Percentiles rank a stretch among this genome's conserved stretches.
Evolutionary conservation across 371 early-diverging fungal species (phyloP).

Genomic region (Haplosporangium sp.): DNA sequence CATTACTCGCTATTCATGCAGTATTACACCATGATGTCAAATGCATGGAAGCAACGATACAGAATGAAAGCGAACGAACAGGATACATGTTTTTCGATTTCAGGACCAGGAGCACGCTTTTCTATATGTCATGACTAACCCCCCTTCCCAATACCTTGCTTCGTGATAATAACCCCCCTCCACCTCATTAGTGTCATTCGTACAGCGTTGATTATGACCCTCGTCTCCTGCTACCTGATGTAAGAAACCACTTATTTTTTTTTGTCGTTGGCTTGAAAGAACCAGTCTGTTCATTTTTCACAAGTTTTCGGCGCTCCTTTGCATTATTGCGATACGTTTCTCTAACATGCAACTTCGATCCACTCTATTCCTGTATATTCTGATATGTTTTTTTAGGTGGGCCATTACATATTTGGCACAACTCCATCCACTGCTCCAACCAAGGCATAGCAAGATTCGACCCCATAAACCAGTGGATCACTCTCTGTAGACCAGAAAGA

Average conservation of each 20-base stretch:
- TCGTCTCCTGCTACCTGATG: slow-evolving; percentile 72
- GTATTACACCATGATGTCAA: not conserved
- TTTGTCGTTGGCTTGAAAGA: too few species aligned
- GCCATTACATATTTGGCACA: slow-evolving; percentile 81
- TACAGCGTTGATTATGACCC: slow-evolving; percentile 77
- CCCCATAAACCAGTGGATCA: slow-evolving; percentile 48
- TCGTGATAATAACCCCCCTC: not conserved
- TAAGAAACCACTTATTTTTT: slow-evolving; percentile 43
- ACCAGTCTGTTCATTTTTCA: too few species aligned
- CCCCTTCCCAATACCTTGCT: not conserved
- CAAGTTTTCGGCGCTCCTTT: too few species aligned
- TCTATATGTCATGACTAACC: slow-evolving; percentile 3
- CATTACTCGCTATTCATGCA: not conserved
- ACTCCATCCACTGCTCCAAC: slow-evolving; percentile 75
- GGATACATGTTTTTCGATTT: not conserved
- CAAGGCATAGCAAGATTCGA: slow-evolving; percentile 73
- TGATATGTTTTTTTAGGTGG: slow-evolving; percentile 65
- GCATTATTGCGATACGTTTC: not conserved
- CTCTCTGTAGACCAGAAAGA: slow-evolving; percentile 13
- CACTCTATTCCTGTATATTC: not conserved
- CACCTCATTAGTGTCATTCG: slow-evolving; percentile 63
- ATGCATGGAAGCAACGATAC: too few species aligned
- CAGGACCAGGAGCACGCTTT: not conserved
- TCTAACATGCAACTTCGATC: not conserved
- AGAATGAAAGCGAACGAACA: too few species aligned